phyloP scores from a whole-genome alignment of 352 stramenopile species.

The Thalassiosira oceanica region DNA sequence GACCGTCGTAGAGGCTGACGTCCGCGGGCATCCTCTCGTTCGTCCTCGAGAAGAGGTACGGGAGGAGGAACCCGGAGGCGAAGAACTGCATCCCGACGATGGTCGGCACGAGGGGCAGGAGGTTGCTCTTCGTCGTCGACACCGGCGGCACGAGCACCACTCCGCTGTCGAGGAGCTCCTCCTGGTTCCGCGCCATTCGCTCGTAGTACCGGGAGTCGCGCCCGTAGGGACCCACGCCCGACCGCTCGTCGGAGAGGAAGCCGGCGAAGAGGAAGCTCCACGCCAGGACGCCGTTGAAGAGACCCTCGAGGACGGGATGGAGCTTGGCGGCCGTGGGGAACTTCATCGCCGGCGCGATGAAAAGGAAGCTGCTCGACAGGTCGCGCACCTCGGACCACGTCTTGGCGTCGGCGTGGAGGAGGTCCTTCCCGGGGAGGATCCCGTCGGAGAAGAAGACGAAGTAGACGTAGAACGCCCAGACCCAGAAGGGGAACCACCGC shows the following conservation, averaged over 20 bases:
- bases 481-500: conserved; percentile 55
- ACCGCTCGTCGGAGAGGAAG: conserved; percentile 79
- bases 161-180: conserved; percentile 35
- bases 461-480: conserved; percentile 72
- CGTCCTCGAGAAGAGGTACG: conserved; percentile 75
- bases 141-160: conserved; percentile 30
- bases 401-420: conserved; percentile 55
- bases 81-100: conserved; percentile 84
- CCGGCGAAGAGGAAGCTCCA: conserved; percentile 82
- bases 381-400: conserved; percentile 80
- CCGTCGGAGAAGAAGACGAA: conserved; percentile 78
- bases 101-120: conserved; percentile 63
- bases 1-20: not conserved
- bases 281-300: conserved; percentile 83
- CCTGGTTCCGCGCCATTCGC: conserved; percentile 24
- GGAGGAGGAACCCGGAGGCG: conserved; percentile 79
- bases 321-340: conserved; percentile 67
- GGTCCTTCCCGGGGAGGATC: conserved; percentile 68
- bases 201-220: conserved; percentile 25
- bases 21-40: conserved; percentile 20
- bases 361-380: conserved; percentile 83
- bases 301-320: conserved; percentile 79
- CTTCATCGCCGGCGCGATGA: conserved; percentile 73
- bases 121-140: conserved; percentile 58
- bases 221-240: conserved; percentile 15